These are phyloP conservation scores for Jacaranda mimosifolia DNA, from an alignment of 257 asterid species.

Conservation along the genomic window DNA sequence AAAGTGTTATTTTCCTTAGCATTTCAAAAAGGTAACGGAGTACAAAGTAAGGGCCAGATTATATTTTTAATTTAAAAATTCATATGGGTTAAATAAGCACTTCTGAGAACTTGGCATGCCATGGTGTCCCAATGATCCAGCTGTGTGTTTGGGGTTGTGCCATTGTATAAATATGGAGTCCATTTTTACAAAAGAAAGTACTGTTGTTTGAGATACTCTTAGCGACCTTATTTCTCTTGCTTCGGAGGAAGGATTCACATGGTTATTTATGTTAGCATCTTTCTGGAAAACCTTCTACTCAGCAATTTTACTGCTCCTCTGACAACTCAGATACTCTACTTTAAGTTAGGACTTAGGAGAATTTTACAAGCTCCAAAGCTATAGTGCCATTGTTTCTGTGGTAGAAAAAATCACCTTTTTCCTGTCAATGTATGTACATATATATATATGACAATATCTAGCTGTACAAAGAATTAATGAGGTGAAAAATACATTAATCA, in stretches of 20 bases:
- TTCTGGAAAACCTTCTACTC: too few species aligned
- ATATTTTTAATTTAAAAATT: background rate
- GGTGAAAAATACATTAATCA: background rate
- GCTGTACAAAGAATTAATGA: background rate
- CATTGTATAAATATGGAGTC: background rate
- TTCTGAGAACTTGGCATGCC: background rate
- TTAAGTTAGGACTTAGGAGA: too few species aligned
- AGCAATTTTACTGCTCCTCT: too few species aligned
- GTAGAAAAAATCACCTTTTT: background rate
- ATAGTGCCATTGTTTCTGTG: too few species aligned
- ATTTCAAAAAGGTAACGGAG: background rate
- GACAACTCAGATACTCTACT: too few species aligned
- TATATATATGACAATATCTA: background rate
- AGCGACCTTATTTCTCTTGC: too few species aligned
- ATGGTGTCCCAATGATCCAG: background rate
- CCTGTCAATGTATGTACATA: background rate
- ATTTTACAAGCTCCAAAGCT: too few species aligned
- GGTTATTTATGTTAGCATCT: too few species aligned
- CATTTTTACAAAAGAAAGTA: background rate
- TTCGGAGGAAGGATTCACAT: too few species aligned
- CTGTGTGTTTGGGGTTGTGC: background rate
- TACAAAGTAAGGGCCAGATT: background rate
- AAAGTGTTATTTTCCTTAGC: too few species aligned
- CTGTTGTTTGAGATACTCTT: background rate
- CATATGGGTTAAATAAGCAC: background rate